phyloP scores from a whole-genome alignment of 2,329 filamentous ascomycete species.

The Dactylellina cionopaga region DNA sequence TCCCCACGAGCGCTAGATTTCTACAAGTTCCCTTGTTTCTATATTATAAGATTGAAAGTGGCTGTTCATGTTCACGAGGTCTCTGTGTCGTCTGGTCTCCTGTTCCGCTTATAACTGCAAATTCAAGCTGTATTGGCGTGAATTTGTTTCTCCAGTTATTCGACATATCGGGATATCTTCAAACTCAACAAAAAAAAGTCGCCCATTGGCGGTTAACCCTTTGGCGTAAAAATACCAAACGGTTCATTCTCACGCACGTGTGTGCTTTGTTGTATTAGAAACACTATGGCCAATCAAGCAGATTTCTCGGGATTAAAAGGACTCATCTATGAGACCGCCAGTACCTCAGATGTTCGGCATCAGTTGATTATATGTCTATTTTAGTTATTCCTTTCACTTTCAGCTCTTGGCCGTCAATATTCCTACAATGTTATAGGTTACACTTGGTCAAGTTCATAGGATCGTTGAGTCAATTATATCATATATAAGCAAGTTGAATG shows the following conservation, averaged over 20 bases:
- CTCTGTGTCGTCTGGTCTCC: background rate
- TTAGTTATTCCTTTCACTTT: too few species aligned
- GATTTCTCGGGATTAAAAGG: background rate
- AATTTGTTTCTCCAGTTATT: slow-evolving; percentile 30
- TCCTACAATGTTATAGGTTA: too few species aligned
- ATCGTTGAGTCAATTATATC: too few species aligned
- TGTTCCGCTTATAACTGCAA: too few species aligned
- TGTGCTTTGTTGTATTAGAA: background rate
- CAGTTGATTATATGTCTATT: too few species aligned
- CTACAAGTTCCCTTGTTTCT: background rate
- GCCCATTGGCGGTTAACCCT: too few species aligned
- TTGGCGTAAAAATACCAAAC: background rate
- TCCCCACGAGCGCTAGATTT: too few species aligned
- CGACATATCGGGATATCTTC: slow-evolving; percentile 35
- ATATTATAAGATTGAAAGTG: too few species aligned
- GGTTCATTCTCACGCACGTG: background rate
- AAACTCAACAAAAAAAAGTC: background rate
- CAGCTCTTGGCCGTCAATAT: too few species aligned
- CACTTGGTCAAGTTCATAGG: too few species aligned
- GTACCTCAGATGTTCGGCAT: background rate
- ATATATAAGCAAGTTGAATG: too few species aligned
- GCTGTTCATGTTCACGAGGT: too few species aligned
- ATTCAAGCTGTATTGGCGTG: background rate
- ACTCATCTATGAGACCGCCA: background rate
- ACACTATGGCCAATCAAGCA: background rate